phyloP scores from a whole-genome alignment of 208 protist species.

The Crithidia expoeki region DNA sequence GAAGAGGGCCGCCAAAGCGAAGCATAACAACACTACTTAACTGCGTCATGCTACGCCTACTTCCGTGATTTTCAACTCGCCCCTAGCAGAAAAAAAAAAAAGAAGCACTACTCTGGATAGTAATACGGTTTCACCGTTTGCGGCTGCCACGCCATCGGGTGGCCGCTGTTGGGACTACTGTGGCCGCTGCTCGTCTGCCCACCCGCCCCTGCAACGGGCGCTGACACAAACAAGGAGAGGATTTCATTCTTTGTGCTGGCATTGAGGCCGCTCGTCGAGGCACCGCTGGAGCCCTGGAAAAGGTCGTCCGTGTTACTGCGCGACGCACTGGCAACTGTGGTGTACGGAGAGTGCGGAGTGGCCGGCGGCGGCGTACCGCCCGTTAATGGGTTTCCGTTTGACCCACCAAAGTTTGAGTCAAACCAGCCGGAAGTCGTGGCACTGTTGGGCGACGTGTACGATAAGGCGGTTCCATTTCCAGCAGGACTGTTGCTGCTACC shows the following conservation, averaged over 20 bases:
- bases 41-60: too few species aligned
- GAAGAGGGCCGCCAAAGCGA: too few species aligned
- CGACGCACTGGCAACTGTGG: neutral
- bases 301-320: constrained; percentile 34
- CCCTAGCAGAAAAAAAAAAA: constrained; percentile 5
- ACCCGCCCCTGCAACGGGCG: constrained; percentile 13
- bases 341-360: constrained; percentile 7
- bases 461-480: neutral
- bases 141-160: constrained; percentile 54
- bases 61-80: too few species aligned
- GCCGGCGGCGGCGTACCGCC: constrained; percentile 13
- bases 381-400: constrained; percentile 2
- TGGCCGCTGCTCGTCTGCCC: neutral
- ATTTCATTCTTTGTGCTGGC: constrained; percentile 52
- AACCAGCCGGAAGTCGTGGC: constrained; percentile 25
- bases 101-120: constrained; percentile 21
- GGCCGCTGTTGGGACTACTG: constrained; percentile 9
- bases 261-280: neutral
- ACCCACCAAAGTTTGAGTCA: constrained; percentile 17
- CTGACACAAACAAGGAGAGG: constrained; percentile 60
- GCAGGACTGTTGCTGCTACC: neutral
- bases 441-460: constrained; percentile 10
- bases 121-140: constrained; percentile 41
- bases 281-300: constrained; percentile 19
- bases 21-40: too few species aligned